These are phyloP conservation scores for Lumnitzera racemosa DNA, from an alignment of 345 rosid species.

Conservation along the genomic window DNA sequence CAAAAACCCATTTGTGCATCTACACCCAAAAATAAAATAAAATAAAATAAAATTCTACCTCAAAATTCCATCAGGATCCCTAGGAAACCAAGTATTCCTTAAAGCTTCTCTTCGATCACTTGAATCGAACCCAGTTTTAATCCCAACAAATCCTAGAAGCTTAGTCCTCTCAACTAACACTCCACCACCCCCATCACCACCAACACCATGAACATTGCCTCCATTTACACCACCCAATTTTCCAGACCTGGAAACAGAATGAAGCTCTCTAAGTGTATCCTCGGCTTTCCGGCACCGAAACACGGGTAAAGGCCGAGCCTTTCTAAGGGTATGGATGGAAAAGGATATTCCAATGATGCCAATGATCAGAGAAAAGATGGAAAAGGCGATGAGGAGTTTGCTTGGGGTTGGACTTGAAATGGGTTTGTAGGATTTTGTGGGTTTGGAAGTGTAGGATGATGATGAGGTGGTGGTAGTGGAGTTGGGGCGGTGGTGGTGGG, in stretches of 20 bases:
- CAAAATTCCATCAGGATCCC: conserved; percentile 60
- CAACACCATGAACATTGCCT: neutral
- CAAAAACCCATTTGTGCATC: neutral
- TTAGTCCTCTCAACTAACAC: conserved; percentile 39
- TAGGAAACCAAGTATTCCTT: conserved; percentile 71
- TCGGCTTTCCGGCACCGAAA: conserved; percentile 58
- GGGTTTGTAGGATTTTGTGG: conserved; percentile 35
- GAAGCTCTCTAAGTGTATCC: conserved; percentile 43
- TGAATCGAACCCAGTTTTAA: conserved; percentile 63
- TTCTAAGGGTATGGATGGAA: conserved; percentile 37
- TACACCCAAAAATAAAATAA: neutral
- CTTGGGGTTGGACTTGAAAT: conserved; percentile 14
- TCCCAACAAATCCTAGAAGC: conserved; percentile 74
- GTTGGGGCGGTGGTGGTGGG: conserved; percentile 32
- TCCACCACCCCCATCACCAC: neutral
- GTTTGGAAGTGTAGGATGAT: conserved; percentile 39
- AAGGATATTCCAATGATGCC: conserved; percentile 59
- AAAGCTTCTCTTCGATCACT: conserved; percentile 46
- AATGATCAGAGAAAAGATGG: conserved; percentile 39
- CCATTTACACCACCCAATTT: conserved; percentile 28
- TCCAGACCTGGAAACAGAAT: conserved; percentile 23
- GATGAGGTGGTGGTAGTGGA: conserved; percentile 14
- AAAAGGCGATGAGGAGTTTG: conserved; percentile 37
- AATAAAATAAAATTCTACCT: conserved; percentile 26
- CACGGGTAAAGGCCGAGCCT: conserved; percentile 26